Percentiles rank a stretch among this genome's conserved stretches.
phyloP scores from a whole-genome alignment of 371 early-diverging fungal species.

The Saksenaea vasiformis region DNA sequence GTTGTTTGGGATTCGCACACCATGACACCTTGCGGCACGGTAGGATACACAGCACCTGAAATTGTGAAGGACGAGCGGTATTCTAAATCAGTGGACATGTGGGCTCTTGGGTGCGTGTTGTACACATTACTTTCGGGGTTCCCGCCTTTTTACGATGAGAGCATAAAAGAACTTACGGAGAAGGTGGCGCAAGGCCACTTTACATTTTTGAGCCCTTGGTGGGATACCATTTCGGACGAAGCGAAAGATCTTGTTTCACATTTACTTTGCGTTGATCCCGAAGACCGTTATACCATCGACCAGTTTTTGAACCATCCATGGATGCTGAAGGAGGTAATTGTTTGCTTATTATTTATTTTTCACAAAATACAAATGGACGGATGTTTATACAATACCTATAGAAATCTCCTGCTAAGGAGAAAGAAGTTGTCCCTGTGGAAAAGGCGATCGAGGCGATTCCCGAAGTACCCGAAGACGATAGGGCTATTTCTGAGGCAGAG shows the following conservation, averaged over 20 bases:
- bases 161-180: conserved; percentile 58
- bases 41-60: conserved; percentile 93
- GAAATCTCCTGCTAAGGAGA: neutral
- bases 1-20: conserved; percentile 84
- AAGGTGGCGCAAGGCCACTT: conserved; percentile 69
- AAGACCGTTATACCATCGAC: conserved; percentile 55
- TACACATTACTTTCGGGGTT: conserved; percentile 90
- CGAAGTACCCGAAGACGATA: neutral
- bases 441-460: neutral
- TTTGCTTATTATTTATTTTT: neutral
- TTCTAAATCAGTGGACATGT: conserved; percentile 89
- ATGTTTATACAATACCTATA: neutral
- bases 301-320: conserved; percentile 83
- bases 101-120: conserved; percentile 92
- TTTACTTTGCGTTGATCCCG: conserved; percentile 60
- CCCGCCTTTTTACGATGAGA: conserved; percentile 85
- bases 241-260: conserved; percentile 78
- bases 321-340: conserved; percentile 49
- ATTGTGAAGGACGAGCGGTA: conserved; percentile 83
- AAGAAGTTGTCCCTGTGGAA: neutral
- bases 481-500: conserved; percentile 5
- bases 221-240: conserved; percentile 67
- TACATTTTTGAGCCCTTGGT: conserved; percentile 74
- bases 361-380: neutral
- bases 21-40: conserved; percentile 91